These are phyloP conservation scores for Coffea canephora DNA, from an alignment of 257 asterid genomes.

Conservation along the genomic window DNA sequence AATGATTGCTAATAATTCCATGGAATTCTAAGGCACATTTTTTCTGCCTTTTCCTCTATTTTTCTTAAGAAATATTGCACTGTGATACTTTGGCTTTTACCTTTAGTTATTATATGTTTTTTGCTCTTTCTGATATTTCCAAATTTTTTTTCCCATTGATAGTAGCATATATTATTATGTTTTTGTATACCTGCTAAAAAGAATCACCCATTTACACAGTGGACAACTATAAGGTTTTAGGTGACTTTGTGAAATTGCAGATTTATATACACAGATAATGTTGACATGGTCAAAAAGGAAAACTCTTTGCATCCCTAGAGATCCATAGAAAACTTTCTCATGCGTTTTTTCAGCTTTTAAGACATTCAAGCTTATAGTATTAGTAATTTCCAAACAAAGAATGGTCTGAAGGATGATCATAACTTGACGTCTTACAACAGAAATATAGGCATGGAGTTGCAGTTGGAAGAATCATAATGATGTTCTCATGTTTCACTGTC, in stretches of 20 bases:
- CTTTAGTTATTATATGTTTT: too few relatives aligned
- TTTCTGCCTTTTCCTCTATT: too few relatives aligned
- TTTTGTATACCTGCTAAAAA: not conserved
- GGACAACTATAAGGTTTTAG: not conserved
- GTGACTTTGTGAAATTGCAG: not conserved
- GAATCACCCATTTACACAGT: not conserved
- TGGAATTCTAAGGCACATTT: too few relatives aligned
- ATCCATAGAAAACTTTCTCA: too few relatives aligned
- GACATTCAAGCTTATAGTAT: not conserved
- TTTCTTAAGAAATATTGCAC: too few relatives aligned
- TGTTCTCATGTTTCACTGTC: not conserved
- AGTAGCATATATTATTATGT: not conserved
- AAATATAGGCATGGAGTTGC: not conserved
- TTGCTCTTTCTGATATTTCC: too few relatives aligned
- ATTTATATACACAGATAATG: too few relatives aligned
- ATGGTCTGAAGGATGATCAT: not conserved
- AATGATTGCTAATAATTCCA: too few relatives aligned
- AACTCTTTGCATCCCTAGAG: too few relatives aligned
- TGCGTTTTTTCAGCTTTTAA: too few relatives aligned
- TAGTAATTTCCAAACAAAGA: not conserved
- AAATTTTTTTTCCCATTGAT: not conserved
- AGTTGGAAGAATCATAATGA: not conserved
- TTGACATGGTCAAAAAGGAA: too few relatives aligned
- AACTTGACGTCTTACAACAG: not conserved
- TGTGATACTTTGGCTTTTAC: too few relatives aligned